Percentiles rank a stretch among this genome's conserved stretches.
Evolutionary conservation across 225 moss, liverwort and hornwort genomes (phyloP).

Genomic region (Sphagnum tenellum): DNA sequence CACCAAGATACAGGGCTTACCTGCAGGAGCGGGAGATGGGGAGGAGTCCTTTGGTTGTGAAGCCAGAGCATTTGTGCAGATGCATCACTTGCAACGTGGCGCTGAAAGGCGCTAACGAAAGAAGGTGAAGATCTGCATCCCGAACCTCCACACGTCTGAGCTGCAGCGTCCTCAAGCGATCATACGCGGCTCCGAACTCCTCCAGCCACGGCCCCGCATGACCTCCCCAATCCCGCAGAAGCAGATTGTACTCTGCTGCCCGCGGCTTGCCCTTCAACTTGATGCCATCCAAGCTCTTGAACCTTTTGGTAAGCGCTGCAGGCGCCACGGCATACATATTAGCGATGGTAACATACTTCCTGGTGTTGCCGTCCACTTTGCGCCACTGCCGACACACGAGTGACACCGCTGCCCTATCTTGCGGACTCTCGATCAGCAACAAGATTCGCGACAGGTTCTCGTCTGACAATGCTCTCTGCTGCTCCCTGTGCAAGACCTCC

Average conservation of each 20-base stretch:
- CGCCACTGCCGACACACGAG: slow-evolving; percentile 80
- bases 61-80: slow-evolving; percentile 45
- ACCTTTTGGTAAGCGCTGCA: slow-evolving; percentile 42
- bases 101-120: slow-evolving; percentile 19
- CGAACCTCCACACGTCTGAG: slow-evolving; percentile 25
- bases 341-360: slow-evolving; percentile 59
- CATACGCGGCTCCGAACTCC: slow-evolving; percentile 21
- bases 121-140: slow-evolving; percentile 21
- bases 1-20: slow-evolving; percentile 9
- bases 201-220: slow-evolving; percentile 36
- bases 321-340: slow-evolving; percentile 67
- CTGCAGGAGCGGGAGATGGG: slow-evolving; percentile 30
- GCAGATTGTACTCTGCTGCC: slow-evolving; percentile 31
- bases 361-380: slow-evolving; percentile 62
- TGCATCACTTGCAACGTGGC: slow-evolving; percentile 28
- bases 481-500: neutral
- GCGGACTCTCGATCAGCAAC: slow-evolving; percentile 43
- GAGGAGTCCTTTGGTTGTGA: slow-evolving; percentile 33
- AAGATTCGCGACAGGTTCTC: slow-evolving; percentile 60
- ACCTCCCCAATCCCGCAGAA: slow-evolving; percentile 34
- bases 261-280: slow-evolving; percentile 42
- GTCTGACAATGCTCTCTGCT: slow-evolving; percentile 30
- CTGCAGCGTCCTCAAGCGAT: slow-evolving; percentile 23
- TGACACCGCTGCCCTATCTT: slow-evolving; percentile 65
- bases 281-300: slow-evolving; percentile 32